These are phyloP conservation scores for Diatrype stigma DNA, from an alignment of 2,329 filamentous ascomycete genomes.

Conservation along the genomic window DNA sequence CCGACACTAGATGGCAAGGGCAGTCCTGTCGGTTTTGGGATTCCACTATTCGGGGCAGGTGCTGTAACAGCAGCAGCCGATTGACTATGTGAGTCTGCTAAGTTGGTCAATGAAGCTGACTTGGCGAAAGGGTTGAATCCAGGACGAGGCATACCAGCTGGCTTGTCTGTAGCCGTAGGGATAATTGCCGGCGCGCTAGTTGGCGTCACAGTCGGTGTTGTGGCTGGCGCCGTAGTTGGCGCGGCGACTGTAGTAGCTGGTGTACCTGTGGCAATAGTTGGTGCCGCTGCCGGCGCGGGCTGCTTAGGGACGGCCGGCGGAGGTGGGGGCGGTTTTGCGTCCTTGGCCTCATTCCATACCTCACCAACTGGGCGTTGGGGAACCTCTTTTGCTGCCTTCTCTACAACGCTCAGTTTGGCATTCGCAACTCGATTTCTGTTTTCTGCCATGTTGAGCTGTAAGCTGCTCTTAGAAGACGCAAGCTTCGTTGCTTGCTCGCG, in stretches of 20 bases:
- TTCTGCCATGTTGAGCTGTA: constrained; percentile 76
- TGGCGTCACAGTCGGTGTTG: not conserved
- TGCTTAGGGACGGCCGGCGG: constrained; percentile 19
- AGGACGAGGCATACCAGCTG: constrained; percentile 2
- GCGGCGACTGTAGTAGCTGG: not conserved
- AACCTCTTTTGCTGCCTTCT: constrained; percentile 79
- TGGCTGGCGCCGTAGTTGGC: not conserved
- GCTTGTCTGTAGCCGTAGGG: not conserved
- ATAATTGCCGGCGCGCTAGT: not conserved
- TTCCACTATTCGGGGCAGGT: constrained; percentile 6
- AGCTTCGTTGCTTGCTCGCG: constrained; percentile 65
- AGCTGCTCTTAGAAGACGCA: constrained; percentile 67
- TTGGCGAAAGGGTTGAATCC: not conserved
- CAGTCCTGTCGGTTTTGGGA: constrained; percentile 30
- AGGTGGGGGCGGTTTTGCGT: constrained; percentile 46
- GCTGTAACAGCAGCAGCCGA: constrained; percentile 5
- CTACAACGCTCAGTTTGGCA: constrained; percentile 73
- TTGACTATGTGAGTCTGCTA: not conserved
- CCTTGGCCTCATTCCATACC: constrained; percentile 80
- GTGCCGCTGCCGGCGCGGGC: constrained; percentile 19
- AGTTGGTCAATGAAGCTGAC: not conserved
- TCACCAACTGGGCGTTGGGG: constrained; percentile 78
- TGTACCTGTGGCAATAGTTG: constrained; percentile 4
- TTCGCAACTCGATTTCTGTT: constrained; percentile 59
- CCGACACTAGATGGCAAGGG: constrained; percentile 33